Percentiles rank a stretch among this genome's conserved stretches.
Conservation (phyloP, 306 rosid genomes). For the Quercus glauca region DNA sequence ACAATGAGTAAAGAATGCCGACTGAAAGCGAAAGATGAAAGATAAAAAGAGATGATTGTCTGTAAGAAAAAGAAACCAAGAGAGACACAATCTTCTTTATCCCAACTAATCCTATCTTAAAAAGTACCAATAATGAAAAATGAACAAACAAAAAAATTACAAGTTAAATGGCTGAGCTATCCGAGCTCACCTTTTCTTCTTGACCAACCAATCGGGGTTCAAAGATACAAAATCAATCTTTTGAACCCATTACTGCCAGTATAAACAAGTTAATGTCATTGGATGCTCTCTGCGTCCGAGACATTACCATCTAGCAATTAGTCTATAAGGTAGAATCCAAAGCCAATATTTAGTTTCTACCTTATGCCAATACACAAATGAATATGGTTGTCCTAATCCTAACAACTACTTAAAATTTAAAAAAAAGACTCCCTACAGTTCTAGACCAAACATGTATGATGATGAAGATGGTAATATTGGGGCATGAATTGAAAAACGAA, state of each 20-base stretch:
- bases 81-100: conserved; percentile 28
- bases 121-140: conserved; percentile 41
- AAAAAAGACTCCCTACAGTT: conserved; percentile 14
- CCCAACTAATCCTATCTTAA: conserved; percentile 34
- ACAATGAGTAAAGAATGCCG: conserved; percentile 10
- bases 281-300: conserved; percentile 81
- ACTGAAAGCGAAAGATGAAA: conserved; percentile 42
- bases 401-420: conserved; percentile 17
- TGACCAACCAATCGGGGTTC: conserved; percentile 49
- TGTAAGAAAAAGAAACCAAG: conserved; percentile 33
- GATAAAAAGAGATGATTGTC: conserved; percentile 28
- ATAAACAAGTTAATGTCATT: conserved; percentile 60
- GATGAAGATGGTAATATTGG: conserved; percentile 19
- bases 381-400: conserved; percentile 48
- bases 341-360: conserved; percentile 54
- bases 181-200: conserved; percentile 53
- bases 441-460: conserved; percentile 33
- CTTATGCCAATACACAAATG: conserved; percentile 49
- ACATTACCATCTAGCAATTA: conserved; percentile 45
- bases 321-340: conserved; percentile 81
- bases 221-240: conserved; percentile 81
- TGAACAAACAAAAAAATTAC: conserved; percentile 24
- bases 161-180: conserved; percentile 49
- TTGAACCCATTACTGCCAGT: conserved; percentile 46
- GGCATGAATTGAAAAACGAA: conserved; percentile 22